Conservation (phyloP, 495 filamentous ascomycete species). For the Penicillium odoratum region DNA sequence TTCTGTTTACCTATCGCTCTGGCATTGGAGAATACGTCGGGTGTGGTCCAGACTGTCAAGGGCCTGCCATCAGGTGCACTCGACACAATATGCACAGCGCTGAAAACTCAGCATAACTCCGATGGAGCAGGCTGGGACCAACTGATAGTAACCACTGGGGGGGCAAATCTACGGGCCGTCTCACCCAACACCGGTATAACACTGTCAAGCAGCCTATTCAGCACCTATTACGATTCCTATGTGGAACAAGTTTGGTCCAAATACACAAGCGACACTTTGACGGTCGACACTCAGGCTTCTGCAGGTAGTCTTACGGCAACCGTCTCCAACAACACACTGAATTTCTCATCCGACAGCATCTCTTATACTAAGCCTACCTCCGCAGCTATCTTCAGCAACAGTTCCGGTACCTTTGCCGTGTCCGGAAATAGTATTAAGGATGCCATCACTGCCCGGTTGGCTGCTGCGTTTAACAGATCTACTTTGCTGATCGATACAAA, state of each 20-base stretch:
- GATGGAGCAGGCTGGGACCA: conserved; percentile 65
- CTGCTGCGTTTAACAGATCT: conserved; percentile 67
- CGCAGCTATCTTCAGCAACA: conserved; percentile 69
- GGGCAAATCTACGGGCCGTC: conserved; percentile 58
- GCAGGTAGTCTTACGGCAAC: conserved; percentile 52
- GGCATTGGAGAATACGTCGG: conserved; percentile 53
- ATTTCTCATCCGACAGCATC: conserved; percentile 46
- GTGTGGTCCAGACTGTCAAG: conserved; percentile 53
- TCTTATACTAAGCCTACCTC: conserved; percentile 58
- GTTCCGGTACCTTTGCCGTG: conserved; percentile 64
- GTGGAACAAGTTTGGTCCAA: conserved; percentile 64
- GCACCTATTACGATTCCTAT: conserved; percentile 62
- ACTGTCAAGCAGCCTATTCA: conserved; percentile 56
- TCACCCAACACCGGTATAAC: conserved; percentile 65
- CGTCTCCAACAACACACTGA: conserved; percentile 50
- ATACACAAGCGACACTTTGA: conserved; percentile 51
- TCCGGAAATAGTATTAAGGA: conserved; percentile 46
- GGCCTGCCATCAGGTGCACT: conserved; percentile 61
- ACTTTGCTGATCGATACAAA: conserved; percentile 52
- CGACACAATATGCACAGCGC: conserved; percentile 50
- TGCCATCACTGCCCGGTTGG: conserved; percentile 62
- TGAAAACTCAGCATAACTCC: conserved; percentile 50
- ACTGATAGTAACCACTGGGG: conserved; percentile 55
- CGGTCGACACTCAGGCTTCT: conserved; percentile 62
- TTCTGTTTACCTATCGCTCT: conserved; percentile 65